These are phyloP conservation scores for Ceratobasidium sp. DNA, from an alignment of 1,284 basidiomycete genomes.

Conservation along the genomic window DNA sequence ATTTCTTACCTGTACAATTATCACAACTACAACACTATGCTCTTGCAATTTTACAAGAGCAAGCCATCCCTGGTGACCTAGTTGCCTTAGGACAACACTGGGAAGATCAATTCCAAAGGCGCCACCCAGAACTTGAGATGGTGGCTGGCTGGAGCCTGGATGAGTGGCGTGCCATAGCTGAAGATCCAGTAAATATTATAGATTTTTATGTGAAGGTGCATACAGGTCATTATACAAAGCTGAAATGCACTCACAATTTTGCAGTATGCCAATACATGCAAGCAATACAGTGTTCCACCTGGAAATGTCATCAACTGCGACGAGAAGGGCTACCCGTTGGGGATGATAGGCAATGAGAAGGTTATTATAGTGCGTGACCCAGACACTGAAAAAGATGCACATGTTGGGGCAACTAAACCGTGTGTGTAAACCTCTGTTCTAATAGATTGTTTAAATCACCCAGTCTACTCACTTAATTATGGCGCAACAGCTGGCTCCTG, in stretches of 20 bases:
- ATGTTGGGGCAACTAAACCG: not conserved
- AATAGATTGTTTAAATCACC: not conserved
- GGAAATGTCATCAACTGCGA: conserved; percentile 14
- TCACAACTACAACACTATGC: not conserved
- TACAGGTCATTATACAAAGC: not conserved
- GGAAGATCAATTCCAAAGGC: not conserved
- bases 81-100: conserved; percentile 1
- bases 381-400: not conserved
- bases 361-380: not conserved
- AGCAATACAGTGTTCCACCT: not conserved
- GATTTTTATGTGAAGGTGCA: conserved; percentile 29
- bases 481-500: not conserved
- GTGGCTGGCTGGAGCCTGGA: not conserved
- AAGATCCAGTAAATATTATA: conserved; percentile 6
- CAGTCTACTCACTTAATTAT: not conserved
- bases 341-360: not conserved
- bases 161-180: not conserved
- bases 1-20: not conserved
- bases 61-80: not conserved
- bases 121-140: conserved; percentile 2
- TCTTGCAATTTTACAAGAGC: not conserved
- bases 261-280: not conserved
- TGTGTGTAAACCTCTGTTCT: not conserved
- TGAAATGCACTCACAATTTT: not conserved
- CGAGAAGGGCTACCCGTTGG: conserved; percentile 12